Percentiles rank a stretch among this genome's conserved stretches.
These are phyloP conservation scores for Saccharomycopsis babjevae DNA, from an alignment of 805 yeast species.

Conservation along the genomic window DNA sequence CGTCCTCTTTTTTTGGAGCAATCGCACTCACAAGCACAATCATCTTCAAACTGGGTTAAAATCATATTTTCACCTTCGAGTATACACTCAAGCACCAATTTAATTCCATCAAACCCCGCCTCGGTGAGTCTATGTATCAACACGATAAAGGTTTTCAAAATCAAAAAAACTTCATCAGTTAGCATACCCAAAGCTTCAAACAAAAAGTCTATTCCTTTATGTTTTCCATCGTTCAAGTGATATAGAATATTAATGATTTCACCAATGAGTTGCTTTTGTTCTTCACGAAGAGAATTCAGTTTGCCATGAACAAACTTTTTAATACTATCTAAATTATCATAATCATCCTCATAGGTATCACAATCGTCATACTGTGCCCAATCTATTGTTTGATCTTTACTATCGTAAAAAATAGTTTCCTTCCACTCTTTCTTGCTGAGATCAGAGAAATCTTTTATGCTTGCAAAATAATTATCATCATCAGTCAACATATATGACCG, in stretches of 20 bases:
- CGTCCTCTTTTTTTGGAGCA: slow-evolving; percentile 6
- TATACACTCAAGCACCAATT: slow-evolving; percentile 5
- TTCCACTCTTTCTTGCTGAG: slow-evolving; percentile 10
- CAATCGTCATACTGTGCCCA: slow-evolving; percentile 6
- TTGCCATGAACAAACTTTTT: slow-evolving; percentile 1
- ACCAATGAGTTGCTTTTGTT: slow-evolving; percentile 3
- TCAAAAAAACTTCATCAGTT: slow-evolving; percentile 5
- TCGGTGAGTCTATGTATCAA: slow-evolving; percentile 6
- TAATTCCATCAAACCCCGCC: slow-evolving; percentile 10
- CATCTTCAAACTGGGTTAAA: slow-evolving; percentile 7
- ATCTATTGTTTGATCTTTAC: slow-evolving; percentile 11
- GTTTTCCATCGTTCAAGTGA: slow-evolving; percentile 12
- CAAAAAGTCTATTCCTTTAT: slow-evolving; percentile 5
- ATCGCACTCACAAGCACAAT: slow-evolving; percentile 9
- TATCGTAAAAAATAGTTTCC: slow-evolving; percentile 7
- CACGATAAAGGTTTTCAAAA: slow-evolving; percentile 3
- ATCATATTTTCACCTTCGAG: slow-evolving; percentile 5
- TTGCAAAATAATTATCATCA: slow-evolving; percentile 3
- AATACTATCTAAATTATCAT: slow-evolving; percentile 7
- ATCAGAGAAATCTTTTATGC: background rate
- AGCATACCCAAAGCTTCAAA: slow-evolving; percentile 1
- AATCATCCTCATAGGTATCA: slow-evolving; percentile 13
- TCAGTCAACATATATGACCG: background rate
- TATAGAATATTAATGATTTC: slow-evolving; percentile 1
- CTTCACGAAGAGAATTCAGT: background rate